These are phyloP conservation scores for Trametes cinnabarina DNA, from an alignment of 768 basidiomycete genomes.

Conservation along the genomic window DNA sequence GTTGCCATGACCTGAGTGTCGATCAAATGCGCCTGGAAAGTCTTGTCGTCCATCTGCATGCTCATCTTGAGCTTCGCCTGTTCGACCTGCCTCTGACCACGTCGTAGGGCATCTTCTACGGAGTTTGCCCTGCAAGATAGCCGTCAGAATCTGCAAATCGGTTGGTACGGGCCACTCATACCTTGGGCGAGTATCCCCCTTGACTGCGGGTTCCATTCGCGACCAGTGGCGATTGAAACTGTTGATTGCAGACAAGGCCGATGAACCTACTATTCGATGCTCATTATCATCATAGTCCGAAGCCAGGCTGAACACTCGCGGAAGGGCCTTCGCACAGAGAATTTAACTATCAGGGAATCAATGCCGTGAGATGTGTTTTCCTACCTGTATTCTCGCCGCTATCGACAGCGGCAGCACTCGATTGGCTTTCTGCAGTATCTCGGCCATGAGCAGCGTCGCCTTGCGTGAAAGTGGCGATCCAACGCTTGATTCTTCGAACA, in stretches of 20 bases:
- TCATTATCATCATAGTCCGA: slow-evolving; percentile 75
- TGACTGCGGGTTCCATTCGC: slow-evolving; percentile 58
- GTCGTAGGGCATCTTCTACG: slow-evolving; percentile 79
- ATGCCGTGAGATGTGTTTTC: not conserved
- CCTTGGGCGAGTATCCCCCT: slow-evolving; percentile 61
- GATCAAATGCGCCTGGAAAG: slow-evolving; percentile 80
- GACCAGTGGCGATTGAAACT: slow-evolving; percentile 89
- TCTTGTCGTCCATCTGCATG: slow-evolving; percentile 93
- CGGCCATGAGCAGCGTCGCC: slow-evolving; percentile 88
- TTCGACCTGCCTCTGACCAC: slow-evolving; percentile 89
- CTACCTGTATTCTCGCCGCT: slow-evolving; percentile 83
- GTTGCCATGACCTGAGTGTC: slow-evolving; percentile 89
- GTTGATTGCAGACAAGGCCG: slow-evolving; percentile 84
- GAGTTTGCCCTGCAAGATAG: slow-evolving; percentile 59
- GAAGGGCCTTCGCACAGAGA: slow-evolving; percentile 61
- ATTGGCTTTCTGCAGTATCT: slow-evolving; percentile 86
- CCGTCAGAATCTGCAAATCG: no score
- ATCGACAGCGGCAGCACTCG: slow-evolving; percentile 76
- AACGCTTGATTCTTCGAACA: slow-evolving; percentile 78
- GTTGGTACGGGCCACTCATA: slow-evolving; percentile 27
- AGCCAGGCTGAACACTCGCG: slow-evolving; percentile 81
- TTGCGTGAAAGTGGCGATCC: slow-evolving; percentile 80
- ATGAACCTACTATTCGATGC: slow-evolving; percentile 78
- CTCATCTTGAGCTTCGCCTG: slow-evolving; percentile 86
- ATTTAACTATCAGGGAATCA: not conserved